These are phyloP conservation scores for Lecanicillium sp. DNA, from an alignment of 2,329 filamentous ascomycete species.

Conservation along the genomic window DNA sequence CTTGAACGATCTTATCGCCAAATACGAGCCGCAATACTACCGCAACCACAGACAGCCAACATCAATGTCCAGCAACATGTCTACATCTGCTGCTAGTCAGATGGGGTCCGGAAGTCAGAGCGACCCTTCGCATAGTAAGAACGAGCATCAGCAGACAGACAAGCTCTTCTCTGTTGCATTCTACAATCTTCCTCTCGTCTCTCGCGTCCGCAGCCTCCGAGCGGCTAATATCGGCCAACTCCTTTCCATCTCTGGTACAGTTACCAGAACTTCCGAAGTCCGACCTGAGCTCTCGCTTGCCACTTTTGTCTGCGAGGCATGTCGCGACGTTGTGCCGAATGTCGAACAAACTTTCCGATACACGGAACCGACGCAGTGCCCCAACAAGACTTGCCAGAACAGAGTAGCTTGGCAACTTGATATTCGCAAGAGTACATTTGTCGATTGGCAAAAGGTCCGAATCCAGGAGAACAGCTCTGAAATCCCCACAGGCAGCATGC, in stretches of 20 bases:
- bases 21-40: conserved; percentile 92
- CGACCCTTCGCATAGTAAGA: conserved; percentile 65
- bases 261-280: conserved; percentile 94
- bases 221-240: conserved; percentile 88
- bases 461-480: conserved; percentile 98
- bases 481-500: conserved; percentile 98
- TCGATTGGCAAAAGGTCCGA: conserved; percentile 98
- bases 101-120: conserved; percentile 53
- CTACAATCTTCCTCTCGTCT: conserved; percentile 85
- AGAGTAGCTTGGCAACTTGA: conserved; percentile 92
- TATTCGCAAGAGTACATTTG: conserved; percentile 92
- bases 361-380: conserved; percentile 92
- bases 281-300: conserved; percentile 86
- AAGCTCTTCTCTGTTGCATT: conserved; percentile 91
- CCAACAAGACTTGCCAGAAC: conserved; percentile 80
- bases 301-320: conserved; percentile 86
- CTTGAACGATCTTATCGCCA: conserved; percentile 86
- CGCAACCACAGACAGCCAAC: conserved; percentile 82
- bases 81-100: conserved; percentile 58
- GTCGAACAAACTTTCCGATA: conserved; percentile 97
- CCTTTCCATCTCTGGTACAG: conserved; percentile 91
- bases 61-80: conserved; percentile 56
- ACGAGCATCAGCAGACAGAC: conserved; percentile 92
- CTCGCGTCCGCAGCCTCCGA: conserved; percentile 74
- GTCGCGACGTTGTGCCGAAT: conserved; percentile 76